Evolutionary conservation across 805 yeast genomes (phyloP), one percentile per base, ranked within the genome.

Genomic region (Starmera quercuum): DNA sequence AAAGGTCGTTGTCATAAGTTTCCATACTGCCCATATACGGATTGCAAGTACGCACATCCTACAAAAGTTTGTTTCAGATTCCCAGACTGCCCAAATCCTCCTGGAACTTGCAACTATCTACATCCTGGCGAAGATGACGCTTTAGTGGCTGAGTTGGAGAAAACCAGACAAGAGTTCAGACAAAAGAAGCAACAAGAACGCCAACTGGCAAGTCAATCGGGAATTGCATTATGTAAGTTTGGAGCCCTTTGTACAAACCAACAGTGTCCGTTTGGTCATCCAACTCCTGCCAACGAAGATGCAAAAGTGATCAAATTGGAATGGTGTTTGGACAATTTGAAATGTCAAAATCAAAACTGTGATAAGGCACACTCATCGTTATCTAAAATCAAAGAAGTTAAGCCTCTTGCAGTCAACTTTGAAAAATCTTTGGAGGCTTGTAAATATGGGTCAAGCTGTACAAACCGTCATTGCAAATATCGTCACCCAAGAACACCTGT

Each of bases 111-210:
- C 61, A 78, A 75, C 43, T 84, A 64, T 48, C 62, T 87, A 44
- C 96, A 86, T 54, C 88, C 94, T 9, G 83, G 83, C 39, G 86
- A 86, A 60, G 96, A 86, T 56, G 82, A 72, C 46, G 83, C 66
- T 22, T 63, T 83, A 47, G 73, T 81, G 60, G 75, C 73, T 25
- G 83, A 78, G 51, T 63, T 79, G 34, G 86, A 78, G 47, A 75
- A 69, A 45, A 71, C 76, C 7, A 78, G 72, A 50, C 65, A 66
- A 41, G 75, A 68, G 45, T 70, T 54, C 35, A 54, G 63, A 41
- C 70, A 68, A 41, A 60, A 51, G 30, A 55, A 49, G 30, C 58
- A 49, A 28, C 41, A 37, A 54, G 47, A 44, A 45, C 44, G 38
- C 41, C 62, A 49, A 53, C 61, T 35, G 36, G 51, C 45, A 33